Base-by-base conservation (phyloP, 75 land plant genomes). In the Adiantum capillusveneris region DNA sequence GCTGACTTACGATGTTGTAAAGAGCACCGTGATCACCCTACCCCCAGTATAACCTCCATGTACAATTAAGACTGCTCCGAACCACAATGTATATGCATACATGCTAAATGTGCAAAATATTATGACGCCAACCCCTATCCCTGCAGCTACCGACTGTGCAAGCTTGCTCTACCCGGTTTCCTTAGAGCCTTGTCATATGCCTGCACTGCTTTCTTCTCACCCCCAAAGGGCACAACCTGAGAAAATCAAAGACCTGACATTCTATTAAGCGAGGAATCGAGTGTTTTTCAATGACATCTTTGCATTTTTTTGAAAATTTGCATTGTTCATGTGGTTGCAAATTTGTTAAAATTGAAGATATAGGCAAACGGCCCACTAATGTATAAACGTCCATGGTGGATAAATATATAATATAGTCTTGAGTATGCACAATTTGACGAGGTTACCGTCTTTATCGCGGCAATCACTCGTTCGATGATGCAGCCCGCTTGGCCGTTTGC, bases 11-110 rank as follows among this genome's bases (percentile, higher is more conserved):
- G n/a, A n/a, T n/a, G n/a, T n/a, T 57, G 79, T 69, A 60, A 87
- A 60, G 12, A 84, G 87, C 43, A 81, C 65, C 2, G 84, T 79
- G 62, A 80, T 77, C 44, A 87, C 79, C 41, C 63, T 72, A 25
- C 86, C 86, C 1, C 86, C 86, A 39, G 77, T 83, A 59, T 83
- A 82, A 1, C 86, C 83, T 60, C 76, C 69, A 52, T 76, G 64
- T 77, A 83, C 80, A 18, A 83, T 74, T 56, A 83, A 42, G 25
- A 58, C 53, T 50, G 77, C 68, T 20, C 77, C 86, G 54, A 76
- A 83, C 86, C 86, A 83, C 53, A 82, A 1, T 11, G 75, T 78
- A 45, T 79, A 53, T 13, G 65, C 71, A 57, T 82, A 82, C 16
- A 71, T 59, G 22, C 65, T 14, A 36, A 82, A 82, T 29, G 75